Base-by-base conservation (phyloP, 2,329 filamentous ascomycete genomes). In the Dactylellina haptotyla region DNA sequence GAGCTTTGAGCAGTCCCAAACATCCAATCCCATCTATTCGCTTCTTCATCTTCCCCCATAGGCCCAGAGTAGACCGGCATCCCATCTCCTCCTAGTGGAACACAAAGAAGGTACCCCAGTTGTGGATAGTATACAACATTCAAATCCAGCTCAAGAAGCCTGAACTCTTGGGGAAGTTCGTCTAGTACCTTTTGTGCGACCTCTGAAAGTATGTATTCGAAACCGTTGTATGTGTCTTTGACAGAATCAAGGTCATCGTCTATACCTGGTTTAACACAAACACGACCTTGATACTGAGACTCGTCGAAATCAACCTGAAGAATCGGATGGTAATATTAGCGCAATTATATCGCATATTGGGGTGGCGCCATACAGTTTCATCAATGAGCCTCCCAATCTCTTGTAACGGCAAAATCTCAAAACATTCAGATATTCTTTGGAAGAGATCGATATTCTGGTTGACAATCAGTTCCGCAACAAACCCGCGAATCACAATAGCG, bases 61-160 rank as follows among this genome's bases (percentile, higher is more conserved):
- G 87, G 85, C 20, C 70, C 70, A 3, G 70, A 63, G 20, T 75
- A 75, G 23, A 75, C 14, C 2, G 70, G 41, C 9, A 30, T 34
- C 6, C 62, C 50, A 37, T 66, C 70, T 9, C 51, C 23, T 16
- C 57, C 56, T 18, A 66, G 76, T 1, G 85, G 85, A 14, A 96
- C 88, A 0, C 90, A 88, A 1, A 93, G 90, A 37, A 97, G 85
- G 79, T 97, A 99, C 0, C 95, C 95, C 37, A 97, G 87, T 78
- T 97, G 93, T 0, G 93, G 94, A 75, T 96, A 90, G 79, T 95
- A 97, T 16, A 95, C 90, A 75, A 96, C 96, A 62, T 93, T 93
- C 32, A 90, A 80, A 16, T 85, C 83, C 12, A 89, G 81, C 70
- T 86, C 54, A 6, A 53, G 10, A 84, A 28, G 81, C 79, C 25